Percentiles rank a stretch among this genome's conserved stretches.
phyloP scores from a whole-genome alignment of 2,329 filamentous ascomycete genomes.

The Ascochyta clinopodiicola region DNA sequence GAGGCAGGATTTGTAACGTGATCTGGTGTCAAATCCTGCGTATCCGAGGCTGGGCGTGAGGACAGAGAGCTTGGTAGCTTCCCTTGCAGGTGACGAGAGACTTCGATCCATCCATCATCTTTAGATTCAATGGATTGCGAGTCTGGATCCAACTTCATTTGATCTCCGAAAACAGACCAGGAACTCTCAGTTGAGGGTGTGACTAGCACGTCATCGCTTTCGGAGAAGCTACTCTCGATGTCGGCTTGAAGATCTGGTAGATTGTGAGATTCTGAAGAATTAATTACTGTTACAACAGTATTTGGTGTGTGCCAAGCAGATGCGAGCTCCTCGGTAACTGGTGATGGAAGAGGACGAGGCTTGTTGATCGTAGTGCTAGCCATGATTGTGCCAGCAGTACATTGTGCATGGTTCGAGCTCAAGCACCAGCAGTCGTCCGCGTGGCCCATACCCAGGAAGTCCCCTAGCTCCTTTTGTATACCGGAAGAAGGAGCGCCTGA shows the following conservation, averaged over 20 bases:
- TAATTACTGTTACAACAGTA: background rate
- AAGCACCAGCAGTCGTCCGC: conserved; percentile 34
- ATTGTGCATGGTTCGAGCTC: background rate
- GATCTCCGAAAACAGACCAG: background rate
- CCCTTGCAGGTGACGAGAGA: background rate
- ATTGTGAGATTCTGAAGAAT: no score
- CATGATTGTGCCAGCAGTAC: background rate
- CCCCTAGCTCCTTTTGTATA: conserved; percentile 7
- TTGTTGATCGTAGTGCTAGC: background rate
- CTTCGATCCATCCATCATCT: conserved; percentile 3
- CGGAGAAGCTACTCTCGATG: background rate
- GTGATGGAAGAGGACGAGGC: background rate
- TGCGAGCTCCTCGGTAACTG: background rate
- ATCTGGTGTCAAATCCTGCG: background rate
- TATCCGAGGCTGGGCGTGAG: background rate
- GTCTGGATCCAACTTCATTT: background rate
- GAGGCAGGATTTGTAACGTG: background rate
- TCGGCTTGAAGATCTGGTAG: background rate
- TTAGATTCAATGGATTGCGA: background rate
- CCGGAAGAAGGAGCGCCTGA: background rate
- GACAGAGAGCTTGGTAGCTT: background rate
- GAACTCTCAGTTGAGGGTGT: background rate
- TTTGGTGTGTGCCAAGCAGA: no score
- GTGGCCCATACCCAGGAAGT: conserved; percentile 33
- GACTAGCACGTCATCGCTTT: background rate